Percentiles rank a stretch among this genome's conserved stretches.
phyloP scores from a whole-genome alignment of 73 alveolate genomes.

The Halteria grandinella region DNA sequence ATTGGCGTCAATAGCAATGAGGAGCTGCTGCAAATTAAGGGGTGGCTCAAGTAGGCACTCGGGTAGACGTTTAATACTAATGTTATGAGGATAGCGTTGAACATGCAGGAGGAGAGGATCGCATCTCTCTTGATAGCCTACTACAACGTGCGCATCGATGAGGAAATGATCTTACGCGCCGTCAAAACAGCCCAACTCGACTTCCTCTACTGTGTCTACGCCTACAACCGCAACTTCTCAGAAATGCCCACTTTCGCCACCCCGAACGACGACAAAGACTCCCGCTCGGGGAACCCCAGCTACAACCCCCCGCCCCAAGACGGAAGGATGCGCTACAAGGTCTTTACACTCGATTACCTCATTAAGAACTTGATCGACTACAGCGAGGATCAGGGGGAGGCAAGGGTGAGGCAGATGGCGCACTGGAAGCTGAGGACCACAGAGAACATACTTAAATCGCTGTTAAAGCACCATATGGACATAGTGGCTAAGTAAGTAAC shows the following conservation, averaged over 20 bases:
- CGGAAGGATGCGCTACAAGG: neutral
- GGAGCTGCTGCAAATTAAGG: conserved; percentile 2
- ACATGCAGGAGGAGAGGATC: conserved; percentile 61
- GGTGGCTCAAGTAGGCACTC: neutral
- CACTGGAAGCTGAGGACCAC: conserved; percentile 55
- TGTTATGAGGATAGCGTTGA: conserved; percentile 60
- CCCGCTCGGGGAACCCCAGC: no score
- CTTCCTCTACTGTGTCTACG: conserved; percentile 54
- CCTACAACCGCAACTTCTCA: conserved; percentile 48
- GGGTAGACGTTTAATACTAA: conserved; percentile 55
- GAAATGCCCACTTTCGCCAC: no score
- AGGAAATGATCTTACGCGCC: conserved; percentile 60
- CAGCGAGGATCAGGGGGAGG: conserved; percentile 44
- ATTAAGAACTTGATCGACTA: conserved; percentile 44
- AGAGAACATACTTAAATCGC: conserved; percentile 34
- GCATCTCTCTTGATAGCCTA: conserved; percentile 42
- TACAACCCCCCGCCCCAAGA: no score
- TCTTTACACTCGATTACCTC: conserved; percentile 34
- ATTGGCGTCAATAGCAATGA: neutral
- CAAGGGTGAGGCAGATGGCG: conserved; percentile 55
- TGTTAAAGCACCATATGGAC: conserved; percentile 54
- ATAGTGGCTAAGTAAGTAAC: conserved; percentile 39
- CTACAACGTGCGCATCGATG: conserved; percentile 43
- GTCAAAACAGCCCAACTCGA: conserved; percentile 42
- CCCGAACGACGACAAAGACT: no score